Percentiles rank a stretch among this genome's conserved stretches.
These are phyloP conservation scores for Torulaspora franciscae DNA, from an alignment of 805 yeast genomes.

Conservation along the genomic window DNA sequence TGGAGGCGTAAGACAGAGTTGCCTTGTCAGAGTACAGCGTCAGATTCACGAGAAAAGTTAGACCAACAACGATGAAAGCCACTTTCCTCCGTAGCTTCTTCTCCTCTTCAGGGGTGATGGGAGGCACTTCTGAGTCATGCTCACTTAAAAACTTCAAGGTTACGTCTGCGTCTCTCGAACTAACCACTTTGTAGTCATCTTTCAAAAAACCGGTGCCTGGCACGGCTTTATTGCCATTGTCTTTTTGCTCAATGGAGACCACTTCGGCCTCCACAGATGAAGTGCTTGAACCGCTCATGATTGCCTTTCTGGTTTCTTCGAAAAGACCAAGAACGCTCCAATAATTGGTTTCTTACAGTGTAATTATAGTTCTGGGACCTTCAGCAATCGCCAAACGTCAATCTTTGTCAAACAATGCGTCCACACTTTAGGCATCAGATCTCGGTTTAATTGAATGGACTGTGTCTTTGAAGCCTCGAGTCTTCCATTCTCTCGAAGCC, in stretches of 20 bases:
- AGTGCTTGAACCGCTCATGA: not conserved
- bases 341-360: not conserved
- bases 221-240: not conserved
- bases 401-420: not conserved
- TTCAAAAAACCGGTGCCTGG: not conserved
- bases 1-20: slow-evolving; percentile 45
- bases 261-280: slow-evolving; percentile 3
- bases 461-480: not conserved
- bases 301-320: not conserved
- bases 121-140: slow-evolving; percentile 35
- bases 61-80: slow-evolving; percentile 35
- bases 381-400: not conserved
- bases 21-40: slow-evolving; percentile 50
- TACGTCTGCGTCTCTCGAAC: slow-evolving; percentile 39
- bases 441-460: not conserved
- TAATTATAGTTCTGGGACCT: not conserved
- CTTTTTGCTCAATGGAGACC: not conserved
- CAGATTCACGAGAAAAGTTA: slow-evolving; percentile 39
- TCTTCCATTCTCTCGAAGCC: not conserved
- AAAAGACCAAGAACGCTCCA: not conserved
- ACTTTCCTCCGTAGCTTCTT: slow-evolving; percentile 39
- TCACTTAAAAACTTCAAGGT: slow-evolving; percentile 38
- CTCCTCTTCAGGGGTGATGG: slow-evolving; percentile 43
- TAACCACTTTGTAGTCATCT: slow-evolving; percentile 24
- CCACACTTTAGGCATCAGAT: not conserved